These are phyloP conservation scores for Diaporthe aspalathi DNA, from an alignment of 2,329 filamentous ascomycete species.

Conservation along the genomic window DNA sequence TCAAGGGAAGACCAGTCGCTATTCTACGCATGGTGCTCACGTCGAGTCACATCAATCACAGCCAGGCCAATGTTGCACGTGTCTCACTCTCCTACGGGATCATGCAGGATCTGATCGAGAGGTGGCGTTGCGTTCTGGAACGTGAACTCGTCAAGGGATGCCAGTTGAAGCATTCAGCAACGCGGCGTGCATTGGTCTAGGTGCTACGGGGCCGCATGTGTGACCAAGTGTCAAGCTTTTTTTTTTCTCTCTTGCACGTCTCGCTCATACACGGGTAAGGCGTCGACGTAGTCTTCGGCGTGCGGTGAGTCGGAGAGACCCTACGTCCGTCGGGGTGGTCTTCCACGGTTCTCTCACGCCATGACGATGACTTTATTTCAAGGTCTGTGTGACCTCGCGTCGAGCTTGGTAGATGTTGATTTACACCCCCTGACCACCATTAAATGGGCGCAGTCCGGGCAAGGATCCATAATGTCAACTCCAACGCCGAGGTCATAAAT, in stretches of 20 bases:
- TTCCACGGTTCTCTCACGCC: not conserved
- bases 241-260: not conserved
- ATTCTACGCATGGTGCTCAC: too few relatives aligned
- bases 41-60: not conserved
- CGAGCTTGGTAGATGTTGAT: not conserved
- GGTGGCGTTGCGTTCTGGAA: not conserved
- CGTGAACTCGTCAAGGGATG: not conserved
- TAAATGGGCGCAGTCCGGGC: not conserved
- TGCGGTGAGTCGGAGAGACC: not conserved
- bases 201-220: not conserved
- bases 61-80: not conserved
- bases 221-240: not conserved
- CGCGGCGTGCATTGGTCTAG: not conserved
- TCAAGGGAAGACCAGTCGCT: not conserved
- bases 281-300: not conserved
- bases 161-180: not conserved
- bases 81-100: slow-evolving; percentile 9
- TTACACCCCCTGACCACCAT: not conserved
- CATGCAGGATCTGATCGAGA: slow-evolving; percentile 21
- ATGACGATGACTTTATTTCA: not conserved
- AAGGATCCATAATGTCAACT: not conserved
- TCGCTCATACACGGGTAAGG: not conserved
- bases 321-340: not conserved
- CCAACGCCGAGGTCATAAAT: not conserved
- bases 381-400: not conserved